Base-by-base conservation (phyloP, 2,329 filamentous ascomycete species). In the Mycosphaerella sp. region DNA sequence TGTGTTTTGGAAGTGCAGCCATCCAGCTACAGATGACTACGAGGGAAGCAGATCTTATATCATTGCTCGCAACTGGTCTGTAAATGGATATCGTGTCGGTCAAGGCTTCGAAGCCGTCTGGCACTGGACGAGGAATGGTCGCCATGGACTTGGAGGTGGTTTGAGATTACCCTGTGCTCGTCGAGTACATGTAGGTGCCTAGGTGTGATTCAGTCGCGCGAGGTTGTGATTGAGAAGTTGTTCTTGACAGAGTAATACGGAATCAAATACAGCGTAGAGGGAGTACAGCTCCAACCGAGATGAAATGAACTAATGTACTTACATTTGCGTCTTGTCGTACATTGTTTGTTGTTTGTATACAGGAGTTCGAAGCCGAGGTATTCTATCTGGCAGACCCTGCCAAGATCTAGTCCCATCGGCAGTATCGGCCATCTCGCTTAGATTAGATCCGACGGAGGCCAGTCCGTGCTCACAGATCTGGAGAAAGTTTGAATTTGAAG, bases 1-100 rank as follows among this genome's bases (percentile, higher is more conserved):
- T 67, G 45, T 68, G 60, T 43, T 64, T 64, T n/a, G 56, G 60
- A 2, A 59, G 50, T 7, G 67, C 68, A 12, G 61, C 64, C 58
- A 69, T 63, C 66, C 67, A 55, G 29, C 42, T 51, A 44, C 53
- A 55, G n/a, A 55, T 46, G 39, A 55, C 53, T n/a, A 55, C 38
- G 4, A 55, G 21, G 7, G 48, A 34, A 29, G 53, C 43, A 14
- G 44, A 34, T 4, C 8, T 11, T 3, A 42, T 32, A 7, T 50
- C 38, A 6, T 21, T 14, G 14, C n/a, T 41, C 32, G 31, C 26
- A 21, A 26, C 14, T 9, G 53, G 48, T 12, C 38, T 36, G 6
- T 51, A 34, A 14, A 55, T 46, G 3, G 53, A 55, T 21, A 55
- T 55, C 7, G 53, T 51, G n/a, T 55, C 43, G 3, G 53, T 43